Base-by-base conservation (phyloP, 2,329 filamentous ascomycete species). In the Colletotrichum gloeosporioides region DNA sequence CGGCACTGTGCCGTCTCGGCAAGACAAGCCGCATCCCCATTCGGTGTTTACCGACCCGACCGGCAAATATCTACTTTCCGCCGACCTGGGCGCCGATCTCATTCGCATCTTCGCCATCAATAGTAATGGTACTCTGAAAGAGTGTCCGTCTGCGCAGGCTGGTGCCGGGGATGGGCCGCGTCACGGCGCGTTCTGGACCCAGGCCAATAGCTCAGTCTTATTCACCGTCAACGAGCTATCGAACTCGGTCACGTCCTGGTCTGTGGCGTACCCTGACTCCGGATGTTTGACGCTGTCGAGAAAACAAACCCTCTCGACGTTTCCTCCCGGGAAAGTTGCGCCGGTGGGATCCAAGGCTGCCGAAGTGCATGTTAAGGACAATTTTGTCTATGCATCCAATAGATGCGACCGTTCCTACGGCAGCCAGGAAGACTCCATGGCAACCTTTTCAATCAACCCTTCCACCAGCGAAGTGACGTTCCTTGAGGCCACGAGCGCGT, bases 331-430 rank as follows among this genome's bases (percentile, higher is more conserved):
- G 34, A 83, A 82, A 71, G 82, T 85, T 2, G 82, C 87, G 4
- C 87, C 87, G 5, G 78, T 80, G 1, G 88, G 86, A 18, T 87
- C 88, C 77, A 91, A 90, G 76, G 88, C 89, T 0, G 90, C 89
- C 32, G 91, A 92, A 81, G 85, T 92, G n/a, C 85, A 86, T 62
- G 83, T 92, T 8, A 82, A 79, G 32, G 90, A 89, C 79, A 87
- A 89, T 78, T 92, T 90, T 82, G 79, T 93, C 57, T 88, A 93
- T 81, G 89, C 89, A 10, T 89, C 90, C 18, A 94, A 94, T 86
- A 89, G 93, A 72, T 90, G 90, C 77, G 91, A 92, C 81, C 86
- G 89, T 76, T 87, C 89, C 3, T 93, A 92, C 82, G 85, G 85
- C n/a, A 78, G 85, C 4, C 82, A 88, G 62, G 87, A 90, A 57